Base-by-base conservation (phyloP, 2,329 filamentous ascomycete species). In the Xylaria sp. region DNA sequence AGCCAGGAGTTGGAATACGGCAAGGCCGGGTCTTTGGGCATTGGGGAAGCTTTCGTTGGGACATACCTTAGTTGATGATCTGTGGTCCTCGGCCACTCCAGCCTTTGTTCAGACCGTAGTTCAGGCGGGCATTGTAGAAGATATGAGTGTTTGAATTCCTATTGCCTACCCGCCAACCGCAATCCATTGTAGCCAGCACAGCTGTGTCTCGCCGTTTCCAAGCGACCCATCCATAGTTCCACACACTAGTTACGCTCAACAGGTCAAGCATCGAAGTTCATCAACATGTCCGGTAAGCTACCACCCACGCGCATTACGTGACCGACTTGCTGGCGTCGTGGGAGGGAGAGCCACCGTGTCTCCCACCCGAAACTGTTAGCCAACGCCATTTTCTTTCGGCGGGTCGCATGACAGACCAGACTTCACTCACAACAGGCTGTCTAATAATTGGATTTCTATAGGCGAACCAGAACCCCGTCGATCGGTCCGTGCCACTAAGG, bases 401-500 rank as follows among this genome's bases (percentile, higher is more conserved):
- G 17, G 3, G n/a, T 31, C 41, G n/a, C 55, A 17, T 38, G n/a
- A 41, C 43, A 58, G 15, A 35, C 43, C 46, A 56, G 9, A 60
- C 11, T 15, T 31, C 47, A 41, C 15, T 5, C 31, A 27, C 33
- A 44, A 27, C 41, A 21, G 41, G 40, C 52, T 54, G 29, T 70
- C 71, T 73, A 73, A 74, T 68, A 65, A 31, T 47, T 43, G 58
- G 58, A 19, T 17, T 27, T 54, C 37, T 52, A 48, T 70, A 78
- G 76, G 76, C 74, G 83, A 87, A 77, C 76, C 80, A 60, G 94
- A 97, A 85, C 91, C 93, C 61, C 90, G 95, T 76, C 91, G 95
- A 74, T 99, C 95, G 43, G 93, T 95, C 67, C 90, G 95, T 72
- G 93, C 94, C 71, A 99, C 95, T 67, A 99, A 99, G 75, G 95